Conservation (phyloP, 2,329 filamentous ascomycete species). For the Trichophyton benhamiae region DNA sequence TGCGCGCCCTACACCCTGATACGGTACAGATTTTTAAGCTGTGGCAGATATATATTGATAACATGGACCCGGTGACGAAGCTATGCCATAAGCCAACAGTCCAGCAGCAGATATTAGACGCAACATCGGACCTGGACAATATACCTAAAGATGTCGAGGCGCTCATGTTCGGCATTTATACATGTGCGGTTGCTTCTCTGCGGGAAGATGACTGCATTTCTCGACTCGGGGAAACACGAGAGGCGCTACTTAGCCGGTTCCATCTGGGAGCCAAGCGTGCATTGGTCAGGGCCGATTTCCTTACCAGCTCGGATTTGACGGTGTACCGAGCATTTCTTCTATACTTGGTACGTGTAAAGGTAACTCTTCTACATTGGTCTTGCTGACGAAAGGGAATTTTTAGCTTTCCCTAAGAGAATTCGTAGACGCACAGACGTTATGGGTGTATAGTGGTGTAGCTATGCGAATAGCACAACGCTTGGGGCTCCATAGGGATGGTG, state of each 20-base stretch:
- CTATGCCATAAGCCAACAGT: constrained; percentile 43
- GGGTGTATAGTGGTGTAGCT: constrained; percentile 16
- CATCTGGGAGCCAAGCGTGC: constrained; percentile 48
- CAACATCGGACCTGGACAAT: constrained; percentile 35
- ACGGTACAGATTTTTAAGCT: constrained; percentile 8
- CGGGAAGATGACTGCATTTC: constrained; percentile 23
- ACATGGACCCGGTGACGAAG: constrained; percentile 44
- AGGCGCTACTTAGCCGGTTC: constrained; percentile 38
- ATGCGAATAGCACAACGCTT: constrained; percentile 31
- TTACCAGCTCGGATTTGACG: constrained; percentile 32
- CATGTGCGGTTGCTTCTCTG: constrained; percentile 41
- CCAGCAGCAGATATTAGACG: constrained; percentile 35
- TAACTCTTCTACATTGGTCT: neutral
- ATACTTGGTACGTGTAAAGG: constrained; percentile 35
- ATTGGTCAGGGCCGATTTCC: constrained; percentile 35
- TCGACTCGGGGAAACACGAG: constrained; percentile 19
- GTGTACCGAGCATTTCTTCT: constrained; percentile 43
- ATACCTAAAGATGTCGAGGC: constrained; percentile 43
- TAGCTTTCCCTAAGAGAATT: constrained; percentile 31
- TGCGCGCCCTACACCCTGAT: constrained; percentile 6
- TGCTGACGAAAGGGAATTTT: neutral
- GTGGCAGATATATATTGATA: constrained; percentile 18
- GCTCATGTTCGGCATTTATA: constrained; percentile 48
- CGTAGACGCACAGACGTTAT: constrained; percentile 8
- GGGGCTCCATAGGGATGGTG: constrained; percentile 48